Conservation (phyloP, 2,329 filamentous ascomycete genomes). For the Verticillium nonalfalfae region DNA sequence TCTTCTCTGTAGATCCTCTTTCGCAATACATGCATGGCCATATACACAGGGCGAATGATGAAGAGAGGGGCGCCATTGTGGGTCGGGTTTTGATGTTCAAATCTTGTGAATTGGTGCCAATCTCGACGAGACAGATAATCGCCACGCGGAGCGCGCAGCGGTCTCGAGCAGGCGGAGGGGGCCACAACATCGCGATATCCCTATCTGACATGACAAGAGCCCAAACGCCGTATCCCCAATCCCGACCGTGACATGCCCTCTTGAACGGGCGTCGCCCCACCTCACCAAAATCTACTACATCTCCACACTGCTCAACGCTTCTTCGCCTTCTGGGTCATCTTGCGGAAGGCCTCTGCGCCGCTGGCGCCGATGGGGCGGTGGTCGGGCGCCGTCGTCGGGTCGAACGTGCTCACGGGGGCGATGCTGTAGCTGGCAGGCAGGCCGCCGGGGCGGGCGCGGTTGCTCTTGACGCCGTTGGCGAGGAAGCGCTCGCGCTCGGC, state of each 20-base stretch:
- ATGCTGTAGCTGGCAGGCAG: conserved; percentile 53
- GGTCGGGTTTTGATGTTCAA: too few species aligned
- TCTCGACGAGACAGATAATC: too few species aligned
- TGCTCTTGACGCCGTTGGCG: conserved; percentile 46
- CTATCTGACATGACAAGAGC: background rate
- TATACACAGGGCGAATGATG: too few species aligned
- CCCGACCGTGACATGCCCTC: background rate
- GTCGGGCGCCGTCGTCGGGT: conserved; percentile 42
- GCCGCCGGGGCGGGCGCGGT: conserved; percentile 49
- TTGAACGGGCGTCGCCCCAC: background rate
- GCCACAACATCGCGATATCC: too few species aligned
- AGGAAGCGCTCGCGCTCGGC: conserved; percentile 53
- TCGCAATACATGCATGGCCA: too few species aligned
- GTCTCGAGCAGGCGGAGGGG: too few species aligned
- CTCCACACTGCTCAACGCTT: conserved; percentile 23
- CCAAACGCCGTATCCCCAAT: too few species aligned
- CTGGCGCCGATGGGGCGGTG: conserved; percentile 57
- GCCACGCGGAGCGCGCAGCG: too few species aligned
- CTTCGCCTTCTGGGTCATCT: conserved; percentile 59
- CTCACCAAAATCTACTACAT: background rate
- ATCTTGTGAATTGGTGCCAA: too few species aligned
- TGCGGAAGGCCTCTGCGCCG: conserved; percentile 58
- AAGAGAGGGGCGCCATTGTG: too few species aligned
- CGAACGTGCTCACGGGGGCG: conserved; percentile 56
- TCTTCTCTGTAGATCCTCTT: too few species aligned